Evolutionary conservation across 345 rosid genomes (phyloP), one percentile per base, ranked within the genome.

Genomic region (Salix brachista): DNA sequence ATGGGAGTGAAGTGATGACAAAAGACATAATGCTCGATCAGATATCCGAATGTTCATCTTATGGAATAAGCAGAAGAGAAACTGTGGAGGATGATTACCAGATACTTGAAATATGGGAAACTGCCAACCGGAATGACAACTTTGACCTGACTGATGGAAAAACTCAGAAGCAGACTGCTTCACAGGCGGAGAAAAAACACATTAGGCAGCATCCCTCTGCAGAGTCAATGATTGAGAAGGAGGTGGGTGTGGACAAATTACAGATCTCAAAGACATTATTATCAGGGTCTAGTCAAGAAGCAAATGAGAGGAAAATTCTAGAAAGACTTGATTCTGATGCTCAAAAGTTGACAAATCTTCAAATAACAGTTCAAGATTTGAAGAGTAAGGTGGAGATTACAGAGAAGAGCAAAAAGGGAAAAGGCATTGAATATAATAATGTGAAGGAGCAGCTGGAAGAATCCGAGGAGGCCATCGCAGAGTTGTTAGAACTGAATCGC

Each of bases 1-100:
- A 79, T 65, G 89, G 85, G 72, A 85, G 73, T 34, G 94, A 85
- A 69, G 87, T 90, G 80, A 84, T 91, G 89, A 90, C 98, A 3
- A 96, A 96, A 85, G 99, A 96, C 82, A 94, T 94, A 70, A 82
- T 96, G 80, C 97, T 96, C 2, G 99, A 96, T 83, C 97, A 96
- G 83, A 81, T 86, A 61, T 96, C 98, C 3, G 99, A 92, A 78
- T 86, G 90, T 77, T 92, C 97, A 19, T 88, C 97, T 11, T 84
- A 93, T 83, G 92, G 95, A 66, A 84, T 83, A 70, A 89, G 92
- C 80, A 86, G 87, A 87, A 83, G 93, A 85, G 97, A 84, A 78
- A 81, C 89, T 77, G 34, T 70, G n/a, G 91, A 84, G 79, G 72
- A 78, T 56, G 90, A 88, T 69, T 84, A 88, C 84, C 85, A 79